These are phyloP conservation scores for Ilyonectria sp. DNA, from an alignment of 2,329 filamentous ascomycete genomes.

Conservation along the genomic window DNA sequence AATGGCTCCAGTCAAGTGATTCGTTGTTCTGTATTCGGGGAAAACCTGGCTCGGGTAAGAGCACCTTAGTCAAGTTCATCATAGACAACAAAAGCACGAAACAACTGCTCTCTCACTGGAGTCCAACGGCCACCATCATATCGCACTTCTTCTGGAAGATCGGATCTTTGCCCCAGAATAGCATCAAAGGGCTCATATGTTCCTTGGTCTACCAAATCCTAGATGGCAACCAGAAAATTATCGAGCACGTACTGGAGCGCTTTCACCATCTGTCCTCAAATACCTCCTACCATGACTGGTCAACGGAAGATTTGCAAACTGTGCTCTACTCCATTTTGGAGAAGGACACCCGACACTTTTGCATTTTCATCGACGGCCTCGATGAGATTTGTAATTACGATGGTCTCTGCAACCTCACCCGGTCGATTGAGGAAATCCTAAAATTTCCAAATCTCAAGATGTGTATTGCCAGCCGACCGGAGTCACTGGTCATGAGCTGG, in stretches of 20 bases:
- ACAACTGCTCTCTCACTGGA: not conserved
- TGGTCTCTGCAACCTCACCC: constrained; percentile 1
- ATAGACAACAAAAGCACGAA: not conserved
- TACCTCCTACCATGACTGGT: constrained; percentile 38
- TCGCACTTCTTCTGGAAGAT: constrained; percentile 35
- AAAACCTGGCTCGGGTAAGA: constrained; percentile 37
- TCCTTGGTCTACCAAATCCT: constrained; percentile 41
- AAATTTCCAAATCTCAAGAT: constrained; percentile 27
- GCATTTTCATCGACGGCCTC: constrained; percentile 41
- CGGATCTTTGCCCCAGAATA: constrained; percentile 21
- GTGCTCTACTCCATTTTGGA: constrained; percentile 16
- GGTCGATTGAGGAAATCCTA: not conserved
- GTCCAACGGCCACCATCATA: accelerated
- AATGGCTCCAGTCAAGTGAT: constrained; percentile 12
- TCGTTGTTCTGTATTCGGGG: constrained; percentile 15
- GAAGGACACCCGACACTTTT: not conserved
- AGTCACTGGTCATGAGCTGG: constrained; percentile 16
- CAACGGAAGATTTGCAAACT: constrained; percentile 20
- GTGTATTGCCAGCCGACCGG: constrained; percentile 35
- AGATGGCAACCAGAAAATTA: not conserved
- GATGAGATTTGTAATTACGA: constrained; percentile 33
- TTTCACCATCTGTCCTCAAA: constrained; percentile 30
- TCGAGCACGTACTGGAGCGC: not conserved
- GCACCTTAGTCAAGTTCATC: constrained; percentile 30
- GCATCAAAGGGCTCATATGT: constrained; percentile 43